Evolutionary conservation across 2,329 filamentous ascomycete genomes (phyloP).

Genomic region (Furcasterigmium sp.): DNA sequence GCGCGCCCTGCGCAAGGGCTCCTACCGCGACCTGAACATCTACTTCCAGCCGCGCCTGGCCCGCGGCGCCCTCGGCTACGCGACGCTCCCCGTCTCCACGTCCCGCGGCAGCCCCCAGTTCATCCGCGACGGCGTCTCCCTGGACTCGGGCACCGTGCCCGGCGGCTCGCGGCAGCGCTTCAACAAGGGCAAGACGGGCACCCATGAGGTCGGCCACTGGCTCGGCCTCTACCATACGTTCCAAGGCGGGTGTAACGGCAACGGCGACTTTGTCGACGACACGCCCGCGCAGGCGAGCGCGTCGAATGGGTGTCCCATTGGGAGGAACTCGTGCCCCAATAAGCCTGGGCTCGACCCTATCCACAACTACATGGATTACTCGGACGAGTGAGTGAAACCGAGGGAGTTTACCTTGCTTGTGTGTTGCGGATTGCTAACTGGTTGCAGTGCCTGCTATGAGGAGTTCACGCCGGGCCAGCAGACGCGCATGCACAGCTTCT

Average conservation of each 20-base stretch:
- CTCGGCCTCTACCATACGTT: conserved; percentile 1
- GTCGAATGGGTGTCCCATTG: conserved; percentile 27
- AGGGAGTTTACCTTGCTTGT: no score
- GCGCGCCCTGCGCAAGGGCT: conserved; percentile 34
- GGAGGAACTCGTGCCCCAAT: conserved; percentile 27
- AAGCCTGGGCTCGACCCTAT: conserved; percentile 26
- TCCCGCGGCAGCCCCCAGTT: neutral
- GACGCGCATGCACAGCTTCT: conserved; percentile 21
- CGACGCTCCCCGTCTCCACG: neutral
- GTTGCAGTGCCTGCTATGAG: conserved; percentile 31
- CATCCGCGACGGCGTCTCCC: neutral
- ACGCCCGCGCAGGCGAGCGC: conserved; percentile 31
- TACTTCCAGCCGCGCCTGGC: neutral
- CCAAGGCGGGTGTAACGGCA: conserved; percentile 30
- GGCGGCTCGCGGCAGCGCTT: neutral
- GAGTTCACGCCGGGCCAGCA: conserved; percentile 36
- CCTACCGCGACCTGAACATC: conserved; percentile 16
- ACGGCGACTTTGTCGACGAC: conserved; percentile 33
- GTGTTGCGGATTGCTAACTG: no score
- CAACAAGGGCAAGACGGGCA: conserved; percentile 25
- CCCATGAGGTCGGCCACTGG: conserved; percentile 6
- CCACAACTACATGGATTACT: conserved; percentile 35
- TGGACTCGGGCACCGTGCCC: neutral
- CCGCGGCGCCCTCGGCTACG: neutral
- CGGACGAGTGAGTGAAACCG: conserved; percentile 35